Evolutionary conservation across 1,139 yeast genomes (phyloP), one percentile per base, ranked within the genome.

Genomic region (Blastobotrys capitulatus): DNA sequence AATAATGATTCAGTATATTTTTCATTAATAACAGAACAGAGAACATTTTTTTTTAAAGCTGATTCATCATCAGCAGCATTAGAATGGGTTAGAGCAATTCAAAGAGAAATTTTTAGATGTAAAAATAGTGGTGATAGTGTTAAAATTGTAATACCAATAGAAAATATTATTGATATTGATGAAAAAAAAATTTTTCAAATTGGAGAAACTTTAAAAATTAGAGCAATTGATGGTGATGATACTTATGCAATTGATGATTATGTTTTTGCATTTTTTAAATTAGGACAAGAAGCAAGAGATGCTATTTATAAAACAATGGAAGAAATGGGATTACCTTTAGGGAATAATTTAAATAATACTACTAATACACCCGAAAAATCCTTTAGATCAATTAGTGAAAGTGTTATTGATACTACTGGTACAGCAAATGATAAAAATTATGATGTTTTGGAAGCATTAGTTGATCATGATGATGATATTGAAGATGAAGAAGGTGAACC

Each of bases 21-120:
- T 52, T 48, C 58, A 3, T 50, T 66, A 18, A 66, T 76, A 2
- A 81, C 92, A 0, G 80, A 76, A 47, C 73, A 75, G 39, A 79
- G 80, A 54, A 75, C 79, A 0, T 83, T 83, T 63, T 73, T 74
- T 42, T 84, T 90, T 59, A 77, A 77, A 54, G 85, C 95, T 1
- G 97, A 89, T 59, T 82, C 84, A 38, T 69, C 78, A 19, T 79
- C 75, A 54, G 72, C 83, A 6, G 97, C 97, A 0, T 74, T 85
- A 51, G 78, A 81, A 38, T 90, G 97, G 97, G 83, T 80, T 44
- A 82, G 82, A 52, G 72, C 78, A 16, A 68, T 90, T 44, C 86
- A 86, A 54, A 86, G 86, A 60, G 82, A 84, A 51, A 80, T 87
- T 2, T 90, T 90, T 65, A 75, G 89, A 7, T 77, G 84, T 46